These are phyloP conservation scores for Lentinula guzmanii DNA, from an alignment of 768 basidiomycete species.

Conservation along the genomic window DNA sequence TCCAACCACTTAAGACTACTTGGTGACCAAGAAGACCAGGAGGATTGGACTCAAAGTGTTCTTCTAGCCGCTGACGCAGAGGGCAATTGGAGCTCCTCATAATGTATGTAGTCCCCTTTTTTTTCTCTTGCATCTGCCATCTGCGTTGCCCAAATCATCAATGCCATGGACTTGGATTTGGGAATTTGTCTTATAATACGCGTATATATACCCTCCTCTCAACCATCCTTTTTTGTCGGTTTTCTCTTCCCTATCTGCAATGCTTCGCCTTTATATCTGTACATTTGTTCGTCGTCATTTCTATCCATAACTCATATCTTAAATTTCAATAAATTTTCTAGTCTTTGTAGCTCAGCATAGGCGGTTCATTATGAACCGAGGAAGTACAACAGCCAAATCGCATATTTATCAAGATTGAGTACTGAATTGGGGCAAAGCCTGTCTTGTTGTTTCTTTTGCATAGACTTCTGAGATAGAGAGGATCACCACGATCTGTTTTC, in stretches of 20 bases:
- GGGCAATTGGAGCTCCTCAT: slow-evolving; percentile 19
- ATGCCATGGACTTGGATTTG: neutral
- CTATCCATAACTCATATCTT: neutral
- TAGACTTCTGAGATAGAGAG: no score
- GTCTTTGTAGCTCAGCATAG: no score
- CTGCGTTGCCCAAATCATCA: neutral
- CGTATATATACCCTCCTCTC: neutral
- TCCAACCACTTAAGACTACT: slow-evolving; percentile 44
- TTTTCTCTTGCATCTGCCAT: neutral
- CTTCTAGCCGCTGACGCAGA: slow-evolving; percentile 61
- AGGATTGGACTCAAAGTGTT: slow-evolving; percentile 73
- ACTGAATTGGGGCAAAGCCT: no score
- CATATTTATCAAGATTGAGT: no score
- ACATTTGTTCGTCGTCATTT: neutral
- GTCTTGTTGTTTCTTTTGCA: no score
- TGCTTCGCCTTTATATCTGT: neutral
- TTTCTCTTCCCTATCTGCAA: neutral
- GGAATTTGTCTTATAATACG: neutral
- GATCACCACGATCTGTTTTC: no score
- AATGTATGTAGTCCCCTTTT: neutral
- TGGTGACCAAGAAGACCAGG: slow-evolving; percentile 41
- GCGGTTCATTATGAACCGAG: no score
- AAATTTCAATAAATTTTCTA: neutral
- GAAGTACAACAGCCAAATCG: no score
- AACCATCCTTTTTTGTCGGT: neutral